Conservation (phyloP, 352 stramenopile genomes). For the Globisporangium heterothallicum region DNA sequence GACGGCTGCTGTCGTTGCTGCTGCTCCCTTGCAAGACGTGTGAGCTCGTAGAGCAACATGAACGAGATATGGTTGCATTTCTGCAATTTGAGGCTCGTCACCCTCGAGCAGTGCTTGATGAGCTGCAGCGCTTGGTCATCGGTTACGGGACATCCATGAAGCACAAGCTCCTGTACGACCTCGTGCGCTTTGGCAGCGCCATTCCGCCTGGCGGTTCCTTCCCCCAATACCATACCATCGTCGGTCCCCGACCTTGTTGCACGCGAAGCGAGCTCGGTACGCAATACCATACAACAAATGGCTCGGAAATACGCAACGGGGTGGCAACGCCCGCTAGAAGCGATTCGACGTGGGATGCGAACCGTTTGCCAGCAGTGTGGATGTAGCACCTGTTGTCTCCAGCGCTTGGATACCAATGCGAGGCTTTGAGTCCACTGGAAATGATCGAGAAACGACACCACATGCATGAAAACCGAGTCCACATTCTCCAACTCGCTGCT, state of each 20-base stretch:
- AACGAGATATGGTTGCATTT: conserved; percentile 26
- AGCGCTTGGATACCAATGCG: conserved; percentile 9
- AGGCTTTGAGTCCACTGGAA: conserved; percentile 15
- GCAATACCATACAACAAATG: background rate
- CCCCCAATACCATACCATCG: no score
- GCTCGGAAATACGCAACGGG: background rate
- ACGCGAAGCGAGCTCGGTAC: background rate
- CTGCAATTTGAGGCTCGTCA: conserved; percentile 14
- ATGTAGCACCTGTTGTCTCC: conserved; percentile 7
- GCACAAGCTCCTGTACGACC: conserved; percentile 14
- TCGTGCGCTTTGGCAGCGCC: conserved; percentile 1
- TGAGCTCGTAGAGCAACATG: conserved; percentile 28
- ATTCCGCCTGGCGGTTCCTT: no score
- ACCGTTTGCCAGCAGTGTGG: conserved; percentile 10
- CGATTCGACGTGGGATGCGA: background rate
- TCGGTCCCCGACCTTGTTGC: background rate
- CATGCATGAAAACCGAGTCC: background rate
- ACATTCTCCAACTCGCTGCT: background rate
- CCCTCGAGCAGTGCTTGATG: conserved; percentile 7
- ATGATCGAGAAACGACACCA: conserved; percentile 15
- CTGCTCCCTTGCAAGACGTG: conserved; percentile 10
- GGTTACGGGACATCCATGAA: conserved; percentile 15
- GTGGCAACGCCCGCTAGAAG: background rate
- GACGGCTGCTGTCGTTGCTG: background rate
- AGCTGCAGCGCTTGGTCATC: conserved; percentile 23